Percentiles rank a stretch among this genome's conserved stretches.
These are phyloP conservation scores for Daedaleopsis sinensis DNA, from an alignment of 768 basidiomycete genomes.

Conservation along the genomic window DNA sequence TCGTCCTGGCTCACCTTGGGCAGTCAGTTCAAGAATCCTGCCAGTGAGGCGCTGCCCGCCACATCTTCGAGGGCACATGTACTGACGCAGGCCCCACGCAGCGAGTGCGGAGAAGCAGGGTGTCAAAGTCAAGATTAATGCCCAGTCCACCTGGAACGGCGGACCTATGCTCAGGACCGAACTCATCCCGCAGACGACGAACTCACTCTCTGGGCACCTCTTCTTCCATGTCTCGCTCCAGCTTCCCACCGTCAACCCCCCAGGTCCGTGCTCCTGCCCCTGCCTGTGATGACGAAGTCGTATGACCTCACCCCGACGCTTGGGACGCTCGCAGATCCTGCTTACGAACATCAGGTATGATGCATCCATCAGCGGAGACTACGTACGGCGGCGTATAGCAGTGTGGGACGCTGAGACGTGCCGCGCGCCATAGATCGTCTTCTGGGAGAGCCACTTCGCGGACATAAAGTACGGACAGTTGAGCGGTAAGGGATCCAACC, in stretches of 20 bases:
- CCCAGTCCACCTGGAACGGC: slow-evolving; percentile 32
- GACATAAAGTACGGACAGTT: slow-evolving; percentile 28
- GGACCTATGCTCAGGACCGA: slow-evolving; percentile 36
- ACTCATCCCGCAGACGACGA: slow-evolving; percentile 37
- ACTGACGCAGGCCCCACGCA: slow-evolving; percentile 1
- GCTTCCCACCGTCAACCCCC: slow-evolving; percentile 27
- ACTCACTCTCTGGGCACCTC: slow-evolving; percentile 28
- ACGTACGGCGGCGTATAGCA: not conserved
- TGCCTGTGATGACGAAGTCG: not conserved
- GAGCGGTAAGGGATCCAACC: slow-evolving; percentile 13
- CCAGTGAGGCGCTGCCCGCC: slow-evolving; percentile 16
- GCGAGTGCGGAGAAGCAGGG: slow-evolving; percentile 34
- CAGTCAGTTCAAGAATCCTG: slow-evolving; percentile 34
- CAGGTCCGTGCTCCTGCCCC: slow-evolving; percentile 5
- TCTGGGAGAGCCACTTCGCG: slow-evolving; percentile 28
- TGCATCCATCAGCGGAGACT: not conserved
- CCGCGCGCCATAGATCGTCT: slow-evolving; percentile 19
- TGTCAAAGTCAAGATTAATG: slow-evolving; percentile 34
- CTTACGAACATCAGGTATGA: slow-evolving; percentile 25
- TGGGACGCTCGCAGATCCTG: slow-evolving; percentile 13
- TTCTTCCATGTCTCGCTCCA: slow-evolving; percentile 27
- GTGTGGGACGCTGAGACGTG: not conserved
- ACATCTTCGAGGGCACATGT: not conserved
- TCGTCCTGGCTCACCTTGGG: slow-evolving; percentile 28
- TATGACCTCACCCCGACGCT: not conserved